Percentiles rank a stretch among this genome's conserved stretches.
These are phyloP conservation scores for Rhodotorula kratochvilovae DNA, from an alignment of 768 basidiomycete genomes.

Conservation along the genomic window DNA sequence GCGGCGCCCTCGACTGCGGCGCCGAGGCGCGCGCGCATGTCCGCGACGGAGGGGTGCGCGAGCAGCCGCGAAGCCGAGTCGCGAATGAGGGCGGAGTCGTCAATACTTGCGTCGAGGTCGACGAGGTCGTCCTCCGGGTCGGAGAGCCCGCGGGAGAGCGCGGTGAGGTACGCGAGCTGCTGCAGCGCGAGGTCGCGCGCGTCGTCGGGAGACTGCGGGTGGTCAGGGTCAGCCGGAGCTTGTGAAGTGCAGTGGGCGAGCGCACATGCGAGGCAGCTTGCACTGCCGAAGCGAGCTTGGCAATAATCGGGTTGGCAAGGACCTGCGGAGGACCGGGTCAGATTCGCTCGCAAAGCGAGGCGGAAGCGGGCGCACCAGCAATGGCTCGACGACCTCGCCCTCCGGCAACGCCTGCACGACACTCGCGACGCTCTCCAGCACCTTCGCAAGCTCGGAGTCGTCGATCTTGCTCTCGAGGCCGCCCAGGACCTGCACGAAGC, in stretches of 20 bases:
- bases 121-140: slow-evolving; percentile 51
- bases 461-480: slow-evolving; percentile 48
- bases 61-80: slow-evolving; percentile 26
- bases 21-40: slow-evolving; percentile 45
- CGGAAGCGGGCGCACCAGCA: slow-evolving; percentile 39
- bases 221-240: too few species aligned
- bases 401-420: slow-evolving; percentile 50
- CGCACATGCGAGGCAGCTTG: background rate
- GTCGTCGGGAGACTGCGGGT: slow-evolving; percentile 33
- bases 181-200: slow-evolving; percentile 44
- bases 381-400: slow-evolving; percentile 45
- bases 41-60: slow-evolving; percentile 34
- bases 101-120: slow-evolving; percentile 44
- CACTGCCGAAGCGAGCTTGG: slow-evolving; percentile 40
- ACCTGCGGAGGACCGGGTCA: slow-evolving; percentile 6
- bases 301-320: slow-evolving; percentile 44
- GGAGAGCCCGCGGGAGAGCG: slow-evolving; percentile 49
- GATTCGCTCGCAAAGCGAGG: background rate
- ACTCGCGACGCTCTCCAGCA: slow-evolving; percentile 50
- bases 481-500: slow-evolving; percentile 49
- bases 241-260: background rate
- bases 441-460: slow-evolving; percentile 50
- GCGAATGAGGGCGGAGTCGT: slow-evolving; percentile 39
- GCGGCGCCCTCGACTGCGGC: slow-evolving; percentile 43
- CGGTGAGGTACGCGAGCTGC: slow-evolving; percentile 48